Conservation (phyloP, 2,329 filamentous ascomycete species). For the Diatrype stigma region DNA sequence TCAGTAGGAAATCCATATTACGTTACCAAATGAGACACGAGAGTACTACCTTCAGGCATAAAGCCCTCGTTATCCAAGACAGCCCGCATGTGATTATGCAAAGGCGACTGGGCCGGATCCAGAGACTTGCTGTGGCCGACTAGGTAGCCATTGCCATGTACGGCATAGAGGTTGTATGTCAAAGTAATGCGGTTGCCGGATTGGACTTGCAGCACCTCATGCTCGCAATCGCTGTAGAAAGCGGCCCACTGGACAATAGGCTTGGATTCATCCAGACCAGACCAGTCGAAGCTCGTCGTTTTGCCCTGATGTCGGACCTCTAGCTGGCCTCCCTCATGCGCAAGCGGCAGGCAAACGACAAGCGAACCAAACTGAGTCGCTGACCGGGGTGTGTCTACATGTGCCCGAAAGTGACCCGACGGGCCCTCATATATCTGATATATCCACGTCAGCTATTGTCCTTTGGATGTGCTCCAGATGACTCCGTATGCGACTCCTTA, state of each 20-base stretch:
- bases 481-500: too few relatives aligned
- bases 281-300: slow-evolving; percentile 38
- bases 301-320: slow-evolving; percentile 36
- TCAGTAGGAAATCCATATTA: not conserved
- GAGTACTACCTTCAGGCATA: not conserved
- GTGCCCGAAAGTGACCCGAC: slow-evolving; percentile 45
- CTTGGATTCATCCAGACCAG: slow-evolving; percentile 3
- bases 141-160: slow-evolving; percentile 18
- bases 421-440: slow-evolving; percentile 47
- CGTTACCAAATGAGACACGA: not conserved
- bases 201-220: slow-evolving; percentile 46
- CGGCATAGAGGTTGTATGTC: slow-evolving; percentile 55
- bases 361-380: slow-evolving; percentile 47
- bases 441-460: not conserved
- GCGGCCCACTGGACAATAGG: slow-evolving; percentile 41
- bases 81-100: slow-evolving; percentile 2
- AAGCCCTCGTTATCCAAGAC: not conserved
- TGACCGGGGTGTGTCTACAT: slow-evolving; percentile 51
- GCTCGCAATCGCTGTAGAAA: slow-evolving; percentile 50
- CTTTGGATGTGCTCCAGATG: too few relatives aligned
- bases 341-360: slow-evolving; percentile 43
- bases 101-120: not conserved
- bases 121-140: slow-evolving; percentile 1
- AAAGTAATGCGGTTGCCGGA: slow-evolving; percentile 51
- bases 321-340: slow-evolving; percentile 38